Evolutionary conservation across 306 rosid species (phyloP), one percentile per base, ranked within the genome.

Genomic region (Cicer bijugum): DNA sequence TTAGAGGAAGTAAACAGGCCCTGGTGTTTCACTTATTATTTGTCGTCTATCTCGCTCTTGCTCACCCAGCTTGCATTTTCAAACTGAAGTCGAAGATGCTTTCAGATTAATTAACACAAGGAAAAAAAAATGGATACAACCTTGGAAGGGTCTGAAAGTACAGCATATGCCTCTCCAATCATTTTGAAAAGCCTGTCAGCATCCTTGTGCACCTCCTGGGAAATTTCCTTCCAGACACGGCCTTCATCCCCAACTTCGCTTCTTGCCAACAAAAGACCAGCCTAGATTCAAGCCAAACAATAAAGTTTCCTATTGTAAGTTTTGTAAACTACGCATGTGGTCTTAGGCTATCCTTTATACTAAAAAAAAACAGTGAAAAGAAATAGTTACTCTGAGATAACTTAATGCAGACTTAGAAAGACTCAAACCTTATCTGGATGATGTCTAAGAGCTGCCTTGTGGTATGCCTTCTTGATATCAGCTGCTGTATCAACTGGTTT

Each of bases 141-240:
- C 97, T 91, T 91, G 33, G 75, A 65, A 56, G 93, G 83, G 82
- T 91, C 97, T 45, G 97, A 94, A 78, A 94, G 97, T 53, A 86
- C 90, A 56, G 96, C 87, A 81, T 91, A 91, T 28, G 99, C 97
- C 88, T 94, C 99, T 77, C 95, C 97, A 74, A 91, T 94, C 88
- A 89, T 86, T 88, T 91, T 94, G 69, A 91, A 94, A 78, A 94
- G 99, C 81, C 87, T 87, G 76, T 91, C 99, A 50, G 96, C 94
- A 84, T 94, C 96, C 83, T 80, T 85, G 82, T 89, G 84, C 68
- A 94, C 91, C 83, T 85, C 96, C 81, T 80, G 85, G 50, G 90
- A 85, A 68, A 94, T 88, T 72, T 91, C 92, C 84, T 87, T 91
- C 98, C 96, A 94, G 61, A 91, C 83, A 84, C 28, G 86, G 46